phyloP scores from a whole-genome alignment of 2,329 filamentous ascomycete genomes.

The Fusarium robinianum region DNA sequence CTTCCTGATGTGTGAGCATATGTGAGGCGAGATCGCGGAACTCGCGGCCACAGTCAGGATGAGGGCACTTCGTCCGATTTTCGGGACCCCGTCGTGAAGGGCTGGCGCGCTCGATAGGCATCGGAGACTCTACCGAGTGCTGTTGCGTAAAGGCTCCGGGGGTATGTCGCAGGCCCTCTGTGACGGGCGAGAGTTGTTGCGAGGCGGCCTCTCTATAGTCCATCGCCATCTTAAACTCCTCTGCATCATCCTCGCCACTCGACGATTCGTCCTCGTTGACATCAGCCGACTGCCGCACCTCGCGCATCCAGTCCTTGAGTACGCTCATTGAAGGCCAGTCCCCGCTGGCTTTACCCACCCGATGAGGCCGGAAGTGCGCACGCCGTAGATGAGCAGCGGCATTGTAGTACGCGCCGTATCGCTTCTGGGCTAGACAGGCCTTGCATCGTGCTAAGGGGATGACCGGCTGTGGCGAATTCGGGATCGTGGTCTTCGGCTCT shows the following conservation, averaged over 20 bases:
- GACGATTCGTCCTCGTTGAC: slow-evolving; percentile 50
- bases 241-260: slow-evolving; percentile 58
- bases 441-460: slow-evolving; percentile 61
- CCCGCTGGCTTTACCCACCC: slow-evolving; percentile 60
- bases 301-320: slow-evolving; percentile 64
- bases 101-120: slow-evolving; percentile 36
- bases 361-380: slow-evolving; percentile 61
- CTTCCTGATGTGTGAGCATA: slow-evolving; percentile 93
- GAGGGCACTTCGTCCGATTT: slow-evolving; percentile 57
- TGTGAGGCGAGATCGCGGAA: slow-evolving; percentile 78
- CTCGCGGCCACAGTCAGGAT: slow-evolving; percentile 61
- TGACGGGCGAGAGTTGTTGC: slow-evolving; percentile 17
- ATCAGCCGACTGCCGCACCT: slow-evolving; percentile 58
- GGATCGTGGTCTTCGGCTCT: slow-evolving; percentile 50
- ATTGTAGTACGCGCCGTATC: slow-evolving; percentile 63
- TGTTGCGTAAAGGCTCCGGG: slow-evolving; percentile 19
- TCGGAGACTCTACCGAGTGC: slow-evolving; percentile 30
- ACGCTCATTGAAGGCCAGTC: slow-evolving; percentile 63
- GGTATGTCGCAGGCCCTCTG: slow-evolving; percentile 19
- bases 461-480: slow-evolving; percentile 50
- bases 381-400: slow-evolving; percentile 62
- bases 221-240: slow-evolving; percentile 41
- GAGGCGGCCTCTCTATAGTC: slow-evolving; percentile 20
- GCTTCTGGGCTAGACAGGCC: slow-evolving; percentile 60
- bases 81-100: slow-evolving; percentile 42